Evolutionary conservation across 2,329 filamentous ascomycete genomes (phyloP), one percentile per base, ranked within the genome.

Genomic region (Beauveria varroae): DNA sequence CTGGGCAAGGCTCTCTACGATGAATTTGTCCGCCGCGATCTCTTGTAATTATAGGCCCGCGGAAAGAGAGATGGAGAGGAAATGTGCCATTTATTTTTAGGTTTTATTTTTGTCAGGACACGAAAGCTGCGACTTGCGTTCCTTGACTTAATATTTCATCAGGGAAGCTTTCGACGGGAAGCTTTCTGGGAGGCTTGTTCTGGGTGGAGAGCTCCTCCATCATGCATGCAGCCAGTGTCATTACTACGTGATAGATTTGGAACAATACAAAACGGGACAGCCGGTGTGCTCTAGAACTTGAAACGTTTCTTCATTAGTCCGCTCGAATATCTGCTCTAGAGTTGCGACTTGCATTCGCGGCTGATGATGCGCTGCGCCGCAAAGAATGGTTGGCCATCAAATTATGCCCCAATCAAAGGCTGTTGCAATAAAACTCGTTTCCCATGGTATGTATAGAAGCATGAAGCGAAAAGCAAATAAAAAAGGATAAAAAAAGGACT

Each of bases 1-100:
- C 85, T 99, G 70, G 95, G 95, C 75, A 97, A 96, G 86, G 89
- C 92, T 64, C 83, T 99, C 72, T 91, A 96, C 74, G 88, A 90
- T 66, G 91, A 98, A 82, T 99, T 99, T 75, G 91, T 98, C 75
- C 91, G 92, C 83, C 86, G 91, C 67, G 95, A 99, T 79, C 81
- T 99, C 75, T 86, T 99, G 81, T 99, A 83, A 67, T 61, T 64
- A 58, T 40, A 64, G 65, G 26, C n/a, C 41, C 4, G 18, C 12
- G 22, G 9, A 5, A 7, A 22, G 28, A 20, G 56, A 34, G 34
- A 24, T 34, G 37, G 24, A 16, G 24, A 43, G 26, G 24, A 41
- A 40, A 28, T 30, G 55, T 57, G 46, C 20, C 12, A 34, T 5
- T 57, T 43, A 41, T 30, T 9, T 57, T 57, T 46, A 18, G 43